phyloP scores from a whole-genome alignment of 306 rosid species.

The Glycine soja region DNA sequence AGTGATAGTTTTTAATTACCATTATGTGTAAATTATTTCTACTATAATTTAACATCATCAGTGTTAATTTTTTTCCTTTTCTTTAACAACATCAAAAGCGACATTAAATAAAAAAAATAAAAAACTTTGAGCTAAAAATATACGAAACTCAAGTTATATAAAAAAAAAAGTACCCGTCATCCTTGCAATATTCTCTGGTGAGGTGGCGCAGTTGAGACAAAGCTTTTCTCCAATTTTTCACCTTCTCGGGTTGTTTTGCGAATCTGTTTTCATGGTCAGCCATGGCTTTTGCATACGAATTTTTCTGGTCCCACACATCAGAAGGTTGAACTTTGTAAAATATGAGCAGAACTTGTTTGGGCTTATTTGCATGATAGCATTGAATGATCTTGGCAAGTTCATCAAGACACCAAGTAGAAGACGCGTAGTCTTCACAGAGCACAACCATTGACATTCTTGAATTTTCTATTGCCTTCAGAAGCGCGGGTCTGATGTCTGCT shows the following conservation, averaged over 20 bases:
- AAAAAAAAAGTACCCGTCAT: background rate
- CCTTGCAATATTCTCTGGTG: background rate
- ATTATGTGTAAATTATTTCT: no score
- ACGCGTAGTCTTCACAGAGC: constrained; percentile 14
- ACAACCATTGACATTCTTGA: constrained; percentile 11
- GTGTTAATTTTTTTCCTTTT: no score
- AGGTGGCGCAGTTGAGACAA: background rate
- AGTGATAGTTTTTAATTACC: no score
- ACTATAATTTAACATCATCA: no score
- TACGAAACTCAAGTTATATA: no score
- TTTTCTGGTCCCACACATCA: background rate
- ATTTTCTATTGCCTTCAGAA: background rate
- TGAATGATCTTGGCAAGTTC: background rate
- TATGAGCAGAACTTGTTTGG: background rate
- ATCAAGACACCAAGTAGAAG: constrained; percentile 20
- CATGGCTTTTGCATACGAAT: constrained; percentile 12
- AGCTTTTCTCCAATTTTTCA: background rate
- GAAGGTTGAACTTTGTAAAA: constrained; percentile 25
- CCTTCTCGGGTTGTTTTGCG: background rate
- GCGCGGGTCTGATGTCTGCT: background rate
- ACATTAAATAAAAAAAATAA: no score
- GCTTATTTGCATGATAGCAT: background rate
- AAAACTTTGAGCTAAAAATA: no score
- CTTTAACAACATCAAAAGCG: no score
- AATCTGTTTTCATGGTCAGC: background rate